phyloP scores from a whole-genome alignment of 768 basidiomycete species.

The Strobilomyces dryophilus region DNA sequence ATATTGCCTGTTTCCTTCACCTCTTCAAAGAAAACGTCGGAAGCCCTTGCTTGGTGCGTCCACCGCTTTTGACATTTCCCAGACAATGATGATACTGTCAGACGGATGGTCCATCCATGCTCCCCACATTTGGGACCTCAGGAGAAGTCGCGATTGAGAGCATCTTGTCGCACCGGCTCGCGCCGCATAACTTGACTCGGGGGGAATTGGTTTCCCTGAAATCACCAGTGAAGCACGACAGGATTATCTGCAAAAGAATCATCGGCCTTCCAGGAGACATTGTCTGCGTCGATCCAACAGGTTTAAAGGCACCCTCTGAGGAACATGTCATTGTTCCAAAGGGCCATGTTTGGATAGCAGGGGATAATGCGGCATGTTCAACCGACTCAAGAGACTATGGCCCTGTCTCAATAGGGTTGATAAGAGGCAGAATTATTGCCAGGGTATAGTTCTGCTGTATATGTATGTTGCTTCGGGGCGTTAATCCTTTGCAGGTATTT shows the following conservation, averaged over 20 bases:
- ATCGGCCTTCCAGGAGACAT: slow-evolving; percentile 88
- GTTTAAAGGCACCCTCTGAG: slow-evolving; percentile 52
- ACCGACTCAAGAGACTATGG: slow-evolving; percentile 92
- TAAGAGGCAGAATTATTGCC: slow-evolving; percentile 64
- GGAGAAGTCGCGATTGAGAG: slow-evolving; percentile 67
- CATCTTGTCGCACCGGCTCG: slow-evolving; percentile 48
- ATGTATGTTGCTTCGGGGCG: neutral
- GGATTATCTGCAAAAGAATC: slow-evolving; percentile 82
- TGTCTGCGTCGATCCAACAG: slow-evolving; percentile 85
- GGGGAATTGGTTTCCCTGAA: slow-evolving; percentile 75
- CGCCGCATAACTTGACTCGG: slow-evolving; percentile 49
- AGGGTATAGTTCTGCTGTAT: slow-evolving; percentile 42
- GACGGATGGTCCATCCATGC: slow-evolving; percentile 78
- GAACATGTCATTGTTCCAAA: slow-evolving; percentile 78
- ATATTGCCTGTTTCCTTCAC: slow-evolving; percentile 55
- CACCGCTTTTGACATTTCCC: neutral
- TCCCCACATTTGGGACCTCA: slow-evolving; percentile 59
- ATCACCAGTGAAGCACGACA: slow-evolving; percentile 65
- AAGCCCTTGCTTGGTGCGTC: slow-evolving; percentile 47
- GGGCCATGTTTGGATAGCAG: slow-evolving; percentile 87
- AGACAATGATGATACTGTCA: slow-evolving; percentile 23
- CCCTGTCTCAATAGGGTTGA: slow-evolving; percentile 77
- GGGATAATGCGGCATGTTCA: slow-evolving; percentile 82
- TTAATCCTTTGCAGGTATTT: slow-evolving; percentile 25
- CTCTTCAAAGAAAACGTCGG: slow-evolving; percentile 62